Conservation (phyloP, 73 alveolate species). For the Paramecium pentaurelia region DNA sequence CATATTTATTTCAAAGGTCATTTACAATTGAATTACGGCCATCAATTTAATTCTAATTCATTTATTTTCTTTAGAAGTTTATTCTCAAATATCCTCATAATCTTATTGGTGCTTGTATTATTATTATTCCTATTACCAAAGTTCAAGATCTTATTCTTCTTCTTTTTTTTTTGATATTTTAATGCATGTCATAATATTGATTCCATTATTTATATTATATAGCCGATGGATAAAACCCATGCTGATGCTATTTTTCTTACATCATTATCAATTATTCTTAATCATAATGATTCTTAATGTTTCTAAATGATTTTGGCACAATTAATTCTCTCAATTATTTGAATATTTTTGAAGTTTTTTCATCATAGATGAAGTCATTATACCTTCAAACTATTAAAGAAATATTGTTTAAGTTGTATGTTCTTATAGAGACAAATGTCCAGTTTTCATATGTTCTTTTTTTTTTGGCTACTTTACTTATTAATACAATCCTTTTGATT, state of each 20-base stretch:
- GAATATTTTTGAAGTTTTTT: conserved; percentile 26
- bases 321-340: conserved; percentile 19
- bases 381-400: neutral
- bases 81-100: neutral
- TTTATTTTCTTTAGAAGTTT: neutral
- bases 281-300: neutral
- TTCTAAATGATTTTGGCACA: neutral
- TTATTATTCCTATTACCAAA: neutral
- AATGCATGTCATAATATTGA: neutral
- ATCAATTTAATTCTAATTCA: neutral
- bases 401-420: neutral
- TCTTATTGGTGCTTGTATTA: neutral
- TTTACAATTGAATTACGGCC: neutral
- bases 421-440: neutral
- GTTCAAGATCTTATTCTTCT: neutral
- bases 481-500: neutral
- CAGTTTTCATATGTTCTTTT: conserved; percentile 35
- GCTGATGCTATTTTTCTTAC: neutral
- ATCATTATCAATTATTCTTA: neutral
- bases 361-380: conserved; percentile 29
- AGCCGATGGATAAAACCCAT: neutral
- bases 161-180: neutral
- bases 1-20: neutral
- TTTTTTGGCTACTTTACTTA: neutral
- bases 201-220: neutral